These are phyloP conservation scores for Rhododendron mucronatum DNA, from an alignment of 148 eudicot species.

Conservation along the genomic window DNA sequence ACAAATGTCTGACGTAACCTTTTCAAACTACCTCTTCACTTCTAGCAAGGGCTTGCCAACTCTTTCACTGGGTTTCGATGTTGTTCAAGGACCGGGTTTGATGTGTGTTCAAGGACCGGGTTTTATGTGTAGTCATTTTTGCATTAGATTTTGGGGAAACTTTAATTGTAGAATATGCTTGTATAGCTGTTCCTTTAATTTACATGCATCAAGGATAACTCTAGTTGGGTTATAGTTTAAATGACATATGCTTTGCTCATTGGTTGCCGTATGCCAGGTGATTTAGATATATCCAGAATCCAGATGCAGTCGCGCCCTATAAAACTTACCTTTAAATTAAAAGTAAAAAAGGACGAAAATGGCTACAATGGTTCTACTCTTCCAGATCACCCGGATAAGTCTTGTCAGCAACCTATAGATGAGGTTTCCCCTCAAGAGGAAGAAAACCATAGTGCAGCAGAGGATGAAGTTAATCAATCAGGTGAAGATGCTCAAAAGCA, in stretches of 20 bases:
- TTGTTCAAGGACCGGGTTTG: not conserved
- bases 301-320: constrained; percentile 22
- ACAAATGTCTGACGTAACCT: not conserved
- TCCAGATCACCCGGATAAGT: constrained; percentile 9
- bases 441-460: constrained; percentile 9
- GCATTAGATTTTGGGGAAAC: not conserved
- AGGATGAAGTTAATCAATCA: constrained; percentile 23
- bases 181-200: not conserved
- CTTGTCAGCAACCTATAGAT: constrained; percentile 21
- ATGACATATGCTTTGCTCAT: not conserved
- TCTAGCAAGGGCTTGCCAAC: not conserved
- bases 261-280: constrained; percentile 8
- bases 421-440: constrained; percentile 33
- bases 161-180: not conserved
- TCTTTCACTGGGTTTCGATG: not conserved
- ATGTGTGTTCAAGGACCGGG: not conserved
- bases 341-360: constrained; percentile 20
- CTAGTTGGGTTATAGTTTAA: not conserved
- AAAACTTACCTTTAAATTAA: constrained; percentile 22
- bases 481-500: constrained; percentile 40
- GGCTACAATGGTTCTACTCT: constrained; percentile 18
- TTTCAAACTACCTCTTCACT: not conserved
- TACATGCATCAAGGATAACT: not conserved
- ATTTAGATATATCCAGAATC: not conserved
- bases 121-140: not conserved